Evolutionary conservation across 176 grass and related monocot species (phyloP), one percentile per base, ranked within the genome.

Genomic region (Puccinellia tenuiflora): DNA sequence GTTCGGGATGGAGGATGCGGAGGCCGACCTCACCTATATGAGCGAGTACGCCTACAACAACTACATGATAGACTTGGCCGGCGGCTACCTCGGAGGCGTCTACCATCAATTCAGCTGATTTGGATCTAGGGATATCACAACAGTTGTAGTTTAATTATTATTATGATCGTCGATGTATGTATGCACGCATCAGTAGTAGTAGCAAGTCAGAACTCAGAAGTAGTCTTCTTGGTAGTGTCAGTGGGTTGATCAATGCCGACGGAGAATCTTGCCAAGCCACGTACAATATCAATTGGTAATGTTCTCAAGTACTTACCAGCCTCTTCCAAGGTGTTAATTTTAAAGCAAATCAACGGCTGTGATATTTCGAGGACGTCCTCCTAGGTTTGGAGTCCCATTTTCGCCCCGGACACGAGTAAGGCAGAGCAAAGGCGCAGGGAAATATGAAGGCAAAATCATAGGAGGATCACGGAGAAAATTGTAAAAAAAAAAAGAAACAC

Each of bases 1-100:
- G 51, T 88, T 93, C 67, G 82, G 65, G 17, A 70, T 84, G 55
- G 92, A 92, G 29, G 85, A 63, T 25, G 86, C 89, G 77, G 77
- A 79, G 39, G 61, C 69, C 24, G 84, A 90, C 76, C 83, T 91
- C 68, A 78, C 77, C 42, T 94, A 86, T 79, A 78, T 90, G 9
- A 85, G 47, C 17, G 90, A 95, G 34, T 97, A 97, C 46, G 61
- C 75, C 45, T 91, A 85, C 57, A 81, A 74, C 37, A 86, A 40
- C 82, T 86, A 87, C 76, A 56, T 90, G 77, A 68, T 93, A 74
- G 92, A 92, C 24, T 64, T 81, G 76, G 79, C 69, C 12, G 60
- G 40, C 52, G 40, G 21, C 59, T 88, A 70, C 76, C 60, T 63
- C 55, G 68, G 68, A 31, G 77, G 30, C 4, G 77, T 60, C 59